These are phyloP conservation scores for Diaporthe sp. DNA, from an alignment of 2,329 filamentous ascomycete species.

Conservation along the genomic window DNA sequence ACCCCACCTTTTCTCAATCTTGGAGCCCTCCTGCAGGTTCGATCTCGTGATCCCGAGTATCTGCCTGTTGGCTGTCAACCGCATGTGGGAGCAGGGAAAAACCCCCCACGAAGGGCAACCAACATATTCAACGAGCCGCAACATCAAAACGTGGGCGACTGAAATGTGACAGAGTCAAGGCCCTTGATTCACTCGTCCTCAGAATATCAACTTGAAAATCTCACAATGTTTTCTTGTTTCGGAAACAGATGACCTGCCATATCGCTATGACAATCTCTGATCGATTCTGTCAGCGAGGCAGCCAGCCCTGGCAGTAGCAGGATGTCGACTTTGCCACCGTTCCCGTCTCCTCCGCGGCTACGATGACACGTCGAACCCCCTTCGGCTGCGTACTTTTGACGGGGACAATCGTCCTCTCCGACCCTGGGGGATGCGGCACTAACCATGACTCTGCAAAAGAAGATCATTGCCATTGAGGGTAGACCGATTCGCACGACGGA, in stretches of 20 bases:
- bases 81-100: not conserved
- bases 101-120: not conserved
- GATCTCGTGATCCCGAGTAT: not conserved
- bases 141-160: conserved; percentile 1
- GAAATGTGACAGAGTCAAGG: conserved; percentile 5
- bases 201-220: not conserved
- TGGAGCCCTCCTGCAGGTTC: not conserved
- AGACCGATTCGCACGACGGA: not conserved
- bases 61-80: not conserved
- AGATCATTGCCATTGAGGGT: conserved; percentile 17
- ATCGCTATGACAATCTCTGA: not conserved
- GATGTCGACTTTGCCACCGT: not conserved
- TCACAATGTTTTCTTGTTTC: no score
- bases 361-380: not conserved
- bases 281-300: not conserved
- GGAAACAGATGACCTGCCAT: not conserved
- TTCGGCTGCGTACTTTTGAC: conserved; percentile 1
- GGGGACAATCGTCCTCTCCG: not conserved
- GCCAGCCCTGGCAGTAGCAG: not conserved
- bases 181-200: not conserved
- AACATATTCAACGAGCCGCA: not conserved
- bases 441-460: conserved; percentile 12
- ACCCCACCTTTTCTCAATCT: not conserved
- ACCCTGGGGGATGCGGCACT: not conserved
- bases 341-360: not conserved